These are phyloP conservation scores for Chalciporus piperatus DNA, from an alignment of 768 basidiomycete genomes.

Conservation along the genomic window DNA sequence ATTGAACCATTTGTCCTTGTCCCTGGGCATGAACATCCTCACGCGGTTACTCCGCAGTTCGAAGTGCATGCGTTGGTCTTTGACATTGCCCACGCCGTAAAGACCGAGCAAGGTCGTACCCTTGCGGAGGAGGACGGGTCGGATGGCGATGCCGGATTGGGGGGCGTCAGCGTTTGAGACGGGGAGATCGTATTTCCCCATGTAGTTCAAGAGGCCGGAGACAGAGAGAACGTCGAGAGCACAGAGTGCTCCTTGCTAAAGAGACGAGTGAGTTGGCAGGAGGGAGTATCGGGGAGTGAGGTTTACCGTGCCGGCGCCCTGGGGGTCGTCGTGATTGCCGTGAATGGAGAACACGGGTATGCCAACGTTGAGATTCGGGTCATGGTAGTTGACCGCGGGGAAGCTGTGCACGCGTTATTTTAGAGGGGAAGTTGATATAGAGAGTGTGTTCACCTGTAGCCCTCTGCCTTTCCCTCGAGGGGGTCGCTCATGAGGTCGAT, in stretches of 20 bases:
- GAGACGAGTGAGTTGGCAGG: background rate
- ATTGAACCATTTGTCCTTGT: slow-evolving; percentile 95
- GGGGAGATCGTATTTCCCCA: slow-evolving; percentile 93
- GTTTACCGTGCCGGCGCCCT: slow-evolving; percentile 87
- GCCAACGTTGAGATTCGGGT: slow-evolving; percentile 89
- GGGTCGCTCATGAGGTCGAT: slow-evolving; percentile 92
- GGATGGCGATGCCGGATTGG: slow-evolving; percentile 76
- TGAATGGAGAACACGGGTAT: slow-evolving; percentile 99
- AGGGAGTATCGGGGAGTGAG: background rate
- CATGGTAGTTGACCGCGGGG: slow-evolving; percentile 96
- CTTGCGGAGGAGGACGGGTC: slow-evolving; percentile 88
- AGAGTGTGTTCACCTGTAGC: slow-evolving; percentile 63
- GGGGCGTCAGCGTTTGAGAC: slow-evolving; percentile 61
- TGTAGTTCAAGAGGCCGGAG: slow-evolving; percentile 93
- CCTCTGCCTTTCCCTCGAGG: slow-evolving; percentile 80
- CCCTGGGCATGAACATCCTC: slow-evolving; percentile 92
- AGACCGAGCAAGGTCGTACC: slow-evolving; percentile 85
- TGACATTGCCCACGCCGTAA: slow-evolving; percentile 96
- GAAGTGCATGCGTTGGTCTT: slow-evolving; percentile 95
- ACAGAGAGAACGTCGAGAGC: slow-evolving; percentile 95
- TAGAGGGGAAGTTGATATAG: background rate
- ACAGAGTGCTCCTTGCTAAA: slow-evolving; percentile 92
- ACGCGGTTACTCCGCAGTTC: slow-evolving; percentile 93
- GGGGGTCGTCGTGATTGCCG: slow-evolving; percentile 98
- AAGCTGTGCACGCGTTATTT: slow-evolving; percentile 53